Base-by-base conservation (phyloP, 2,329 filamentous ascomycete species). In the Arachnomyces sp. region DNA sequence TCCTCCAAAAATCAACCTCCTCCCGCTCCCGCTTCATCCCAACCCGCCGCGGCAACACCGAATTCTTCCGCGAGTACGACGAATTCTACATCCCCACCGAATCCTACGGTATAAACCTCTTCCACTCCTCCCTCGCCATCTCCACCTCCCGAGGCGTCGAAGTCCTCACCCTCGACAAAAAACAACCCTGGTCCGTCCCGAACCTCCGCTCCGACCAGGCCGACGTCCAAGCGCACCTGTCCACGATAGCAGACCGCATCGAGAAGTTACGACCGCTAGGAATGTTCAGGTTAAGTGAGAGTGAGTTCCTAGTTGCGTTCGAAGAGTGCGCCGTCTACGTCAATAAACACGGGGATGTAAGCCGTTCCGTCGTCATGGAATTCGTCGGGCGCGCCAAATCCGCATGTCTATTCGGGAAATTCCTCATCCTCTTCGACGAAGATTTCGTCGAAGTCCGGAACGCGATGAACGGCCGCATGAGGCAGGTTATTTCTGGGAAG, bases 21-120 rank as follows among this genome's bases (percentile, higher is more conserved):
- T 90, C 84, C 68, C 85, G 82, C 53, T 76, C 79, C 3, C 79
- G 86, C 7, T 70, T 82, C 48, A 80, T 77, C 57, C 54, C 56
- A 5, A 70, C 79, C 13, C 75, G 76, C 7, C 72, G 74, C 20
- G 87, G 87, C 14, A 80, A 77, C 44, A 95, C 90, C 0, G 92
- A 98, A 53, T 90, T 90, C 53, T 98, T 96, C 79, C 83, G 92
- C 47, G 92, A 98, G 58, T 98, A 89, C 60, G 92, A 98, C 66
- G 92, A 96, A 52, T 98, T 98, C 65, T 98, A 96, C 66, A 89
- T 98, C 51, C 92, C 92, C 0, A 82, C 85, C 2, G 93, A 98
- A 59, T 95, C 88, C 61, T 94, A 83, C 62, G 87, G 85, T 35
- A 84, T 98, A 58, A 96, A 95, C 62, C 77, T 98, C 38, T 98